Evolutionary conservation across 768 basidiomycete genomes (phyloP).

Genomic region (Candolleomyces aberdarensis): DNA sequence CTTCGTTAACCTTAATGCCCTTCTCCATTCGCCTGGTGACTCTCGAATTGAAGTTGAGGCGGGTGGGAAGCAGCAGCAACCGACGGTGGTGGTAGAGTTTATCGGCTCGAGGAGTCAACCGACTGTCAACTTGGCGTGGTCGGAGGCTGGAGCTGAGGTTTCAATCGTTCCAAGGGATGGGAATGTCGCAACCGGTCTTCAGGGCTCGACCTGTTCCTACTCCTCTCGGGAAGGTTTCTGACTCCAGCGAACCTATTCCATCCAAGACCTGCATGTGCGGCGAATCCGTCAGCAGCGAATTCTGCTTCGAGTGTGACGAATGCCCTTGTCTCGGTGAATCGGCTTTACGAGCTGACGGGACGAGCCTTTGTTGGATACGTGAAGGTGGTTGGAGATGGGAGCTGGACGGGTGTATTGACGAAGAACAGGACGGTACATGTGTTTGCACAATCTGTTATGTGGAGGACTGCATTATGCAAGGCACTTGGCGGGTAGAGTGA

Average conservation of each 20-base stretch:
- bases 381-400: conserved; percentile 52
- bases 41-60: neutral
- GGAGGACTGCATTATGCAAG: conserved; percentile 61
- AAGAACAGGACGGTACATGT: conserved; percentile 64
- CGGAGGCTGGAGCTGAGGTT: conserved; percentile 51
- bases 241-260: conserved; percentile 20
- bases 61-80: conserved; percentile 12
- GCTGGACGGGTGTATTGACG: conserved; percentile 71
- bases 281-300: neutral
- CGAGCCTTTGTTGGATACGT: conserved; percentile 56
- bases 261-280: conserved; percentile 1
- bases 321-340: conserved; percentile 35
- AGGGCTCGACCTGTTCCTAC: conserved; percentile 17
- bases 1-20: conserved; percentile 27
- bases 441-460: conserved; percentile 76
- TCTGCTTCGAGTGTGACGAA: neutral
- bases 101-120: conserved; percentile 44
- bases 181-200: conserved; percentile 48
- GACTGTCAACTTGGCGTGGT: conserved; percentile 47
- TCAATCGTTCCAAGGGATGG: conserved; percentile 54
- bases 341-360: conserved; percentile 68
- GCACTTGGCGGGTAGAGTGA: conserved; percentile 56
- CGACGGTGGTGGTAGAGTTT: conserved; percentile 42
- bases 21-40: conserved; percentile 6
- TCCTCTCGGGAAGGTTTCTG: neutral